Evolutionary conservation across 163 green algal species (phyloP).

Genomic region (Smithsoniella earleae): DNA sequence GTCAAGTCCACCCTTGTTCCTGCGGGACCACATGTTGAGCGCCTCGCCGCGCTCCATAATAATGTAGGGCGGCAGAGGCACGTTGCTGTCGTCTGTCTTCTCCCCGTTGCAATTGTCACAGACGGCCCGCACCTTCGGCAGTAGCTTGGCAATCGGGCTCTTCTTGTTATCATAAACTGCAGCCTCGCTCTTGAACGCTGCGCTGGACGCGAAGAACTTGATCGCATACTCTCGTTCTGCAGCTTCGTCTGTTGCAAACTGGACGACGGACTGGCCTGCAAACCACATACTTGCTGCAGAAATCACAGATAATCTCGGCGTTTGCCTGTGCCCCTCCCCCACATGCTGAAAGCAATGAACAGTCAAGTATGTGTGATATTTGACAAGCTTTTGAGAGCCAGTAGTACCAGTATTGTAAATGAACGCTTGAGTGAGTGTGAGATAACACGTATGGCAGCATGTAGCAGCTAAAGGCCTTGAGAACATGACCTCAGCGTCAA

Average conservation of each 20-base stretch:
- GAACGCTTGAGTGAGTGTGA: neutral
- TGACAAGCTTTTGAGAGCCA: too few relatives aligned
- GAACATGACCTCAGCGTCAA: too few relatives aligned
- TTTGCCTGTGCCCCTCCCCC: neutral
- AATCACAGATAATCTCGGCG: neutral
- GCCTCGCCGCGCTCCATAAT: slow-evolving; percentile 18
- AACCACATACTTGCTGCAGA: neutral
- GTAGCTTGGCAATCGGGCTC: neutral
- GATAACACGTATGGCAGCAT: too few relatives aligned
- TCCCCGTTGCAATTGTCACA: neutral
- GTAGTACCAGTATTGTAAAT: neutral
- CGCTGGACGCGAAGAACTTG: slow-evolving; percentile 18
- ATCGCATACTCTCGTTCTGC: neutral
- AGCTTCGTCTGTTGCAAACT: slow-evolving; percentile 8
- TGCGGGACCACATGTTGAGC: neutral
- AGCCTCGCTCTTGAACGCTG: neutral
- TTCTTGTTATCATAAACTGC: neutral
- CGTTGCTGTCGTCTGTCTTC: neutral
- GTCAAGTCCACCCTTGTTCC: neutral
- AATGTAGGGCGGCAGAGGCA: slow-evolving; percentile 24
- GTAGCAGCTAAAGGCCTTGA: too few relatives aligned
- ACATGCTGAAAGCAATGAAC: neutral
- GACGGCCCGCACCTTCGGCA: slow-evolving; percentile 1
- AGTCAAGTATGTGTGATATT: too few relatives aligned
- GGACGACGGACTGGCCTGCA: slow-evolving; percentile 20